phyloP scores from a whole-genome alignment of 768 basidiomycete species.

The Lactifluus pinguis region DNA sequence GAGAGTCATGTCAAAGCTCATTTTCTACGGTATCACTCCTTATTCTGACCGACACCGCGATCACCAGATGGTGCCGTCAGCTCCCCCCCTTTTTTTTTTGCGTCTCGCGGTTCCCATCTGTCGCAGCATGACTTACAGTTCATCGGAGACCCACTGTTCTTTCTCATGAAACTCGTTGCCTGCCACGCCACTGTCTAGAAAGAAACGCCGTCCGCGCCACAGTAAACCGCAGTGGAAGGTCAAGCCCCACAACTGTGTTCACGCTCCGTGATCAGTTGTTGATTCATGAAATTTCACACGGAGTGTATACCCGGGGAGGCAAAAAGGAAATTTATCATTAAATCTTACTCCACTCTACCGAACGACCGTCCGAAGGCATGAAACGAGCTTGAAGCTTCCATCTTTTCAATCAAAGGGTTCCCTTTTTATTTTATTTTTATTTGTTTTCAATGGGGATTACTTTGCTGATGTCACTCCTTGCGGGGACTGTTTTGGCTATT shows the following conservation, averaged over 20 bases:
- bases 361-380: not conserved
- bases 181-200: conserved; percentile 9
- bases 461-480: not conserved
- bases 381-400: not conserved
- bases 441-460: not conserved
- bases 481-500: not conserved
- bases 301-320: not conserved
- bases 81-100: not conserved
- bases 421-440: not conserved
- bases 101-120: not conserved
- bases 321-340: not conserved
- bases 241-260: not conserved
- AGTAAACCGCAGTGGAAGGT: not conserved
- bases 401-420: not conserved
- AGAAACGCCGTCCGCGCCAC: conserved; percentile 11
- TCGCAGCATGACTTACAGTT: not conserved
- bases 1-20: not conserved
- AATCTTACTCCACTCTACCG: not conserved
- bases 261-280: not conserved
- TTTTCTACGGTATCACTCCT: not conserved
- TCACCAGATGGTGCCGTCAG: not conserved
- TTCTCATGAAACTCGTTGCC: conserved; percentile 13
- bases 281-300: not conserved
- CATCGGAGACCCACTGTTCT: not conserved
- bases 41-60: not conserved